Percentiles rank a stretch among this genome's conserved stretches.
Conservation (phyloP, 768 basidiomycete genomes). For the Serendipita sp. region DNA sequence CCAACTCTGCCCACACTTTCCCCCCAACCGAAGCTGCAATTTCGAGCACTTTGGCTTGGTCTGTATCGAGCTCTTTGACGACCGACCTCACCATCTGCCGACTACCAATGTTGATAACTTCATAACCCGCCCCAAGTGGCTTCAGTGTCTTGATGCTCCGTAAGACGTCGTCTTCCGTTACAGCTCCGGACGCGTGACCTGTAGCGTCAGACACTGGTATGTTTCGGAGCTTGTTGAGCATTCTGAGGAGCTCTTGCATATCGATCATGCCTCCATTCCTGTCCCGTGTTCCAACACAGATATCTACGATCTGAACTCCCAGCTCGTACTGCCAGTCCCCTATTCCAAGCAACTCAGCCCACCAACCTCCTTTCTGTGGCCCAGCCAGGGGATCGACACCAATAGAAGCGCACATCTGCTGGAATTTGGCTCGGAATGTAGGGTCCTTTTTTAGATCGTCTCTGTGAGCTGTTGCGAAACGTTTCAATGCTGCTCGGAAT, state of each 20-base stretch:
- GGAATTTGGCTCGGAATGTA: slow-evolving; percentile 77
- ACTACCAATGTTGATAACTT: slow-evolving; percentile 56
- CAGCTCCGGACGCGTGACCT: slow-evolving; percentile 23
- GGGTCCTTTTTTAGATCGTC: slow-evolving; percentile 73
- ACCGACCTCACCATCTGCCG: slow-evolving; percentile 74
- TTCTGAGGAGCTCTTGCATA: slow-evolving; percentile 64
- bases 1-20: slow-evolving; percentile 43
- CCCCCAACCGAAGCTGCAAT: slow-evolving; percentile 64
- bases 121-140: slow-evolving; percentile 84
- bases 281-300: slow-evolving; percentile 75
- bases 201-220: slow-evolving; percentile 18
- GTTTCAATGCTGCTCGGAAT: slow-evolving; percentile 63
- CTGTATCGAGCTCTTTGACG: slow-evolving; percentile 79
- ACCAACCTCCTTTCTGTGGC: slow-evolving; percentile 73
- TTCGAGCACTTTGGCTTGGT: slow-evolving; percentile 56
- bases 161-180: slow-evolving; percentile 75
- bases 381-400: slow-evolving; percentile 91
- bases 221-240: slow-evolving; percentile 62
- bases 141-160: slow-evolving; percentile 74
- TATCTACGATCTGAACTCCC: slow-evolving; percentile 86
- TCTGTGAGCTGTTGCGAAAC: slow-evolving; percentile 72
- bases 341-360: slow-evolving; percentile 67
- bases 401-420: slow-evolving; percentile 88
- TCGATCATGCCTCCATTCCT: slow-evolving; percentile 87
- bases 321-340: slow-evolving; percentile 95